Evolutionary conservation across 2,329 filamentous ascomycete species (phyloP).

Genomic region (Dactylonectria estremocensis): DNA sequence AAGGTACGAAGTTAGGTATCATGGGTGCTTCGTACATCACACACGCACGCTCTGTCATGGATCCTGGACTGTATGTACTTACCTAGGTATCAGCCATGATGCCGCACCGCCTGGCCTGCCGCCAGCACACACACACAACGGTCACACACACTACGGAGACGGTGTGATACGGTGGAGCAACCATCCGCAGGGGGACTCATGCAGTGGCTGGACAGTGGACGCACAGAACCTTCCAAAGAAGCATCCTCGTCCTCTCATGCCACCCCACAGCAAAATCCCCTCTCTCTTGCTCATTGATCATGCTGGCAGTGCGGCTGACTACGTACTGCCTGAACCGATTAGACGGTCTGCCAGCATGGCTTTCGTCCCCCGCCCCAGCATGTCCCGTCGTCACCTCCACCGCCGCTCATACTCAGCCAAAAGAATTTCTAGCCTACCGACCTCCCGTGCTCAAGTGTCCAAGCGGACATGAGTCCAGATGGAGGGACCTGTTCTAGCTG

Average conservation of each 20-base stretch:
- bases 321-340: background rate
- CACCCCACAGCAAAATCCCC: constrained; percentile 1
- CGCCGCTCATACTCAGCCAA: background rate
- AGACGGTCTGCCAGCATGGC: background rate
- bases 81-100: constrained; percentile 13
- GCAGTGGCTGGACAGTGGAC: constrained; percentile 17
- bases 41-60: background rate
- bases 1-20: no score
- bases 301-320: background rate
- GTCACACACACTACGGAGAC: constrained; percentile 18
- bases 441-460: constrained; percentile 10
- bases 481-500: constrained; percentile 15
- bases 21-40: no score
- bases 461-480: constrained; percentile 14
- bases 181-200: constrained; percentile 2
- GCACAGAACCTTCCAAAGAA: constrained; percentile 34
- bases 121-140: constrained; percentile 1
- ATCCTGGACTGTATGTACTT: no score
- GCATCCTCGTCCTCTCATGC: constrained; percentile 11
- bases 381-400: constrained; percentile 6
- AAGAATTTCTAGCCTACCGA: background rate
- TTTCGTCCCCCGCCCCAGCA: constrained; percentile 9
- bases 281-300: background rate
- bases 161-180: constrained; percentile 24
- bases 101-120: constrained; percentile 5